Percentiles rank a stretch among this genome's conserved stretches.
Conservation (phyloP, 352 stramenopile species). For the Phytophthora quininea region DNA sequence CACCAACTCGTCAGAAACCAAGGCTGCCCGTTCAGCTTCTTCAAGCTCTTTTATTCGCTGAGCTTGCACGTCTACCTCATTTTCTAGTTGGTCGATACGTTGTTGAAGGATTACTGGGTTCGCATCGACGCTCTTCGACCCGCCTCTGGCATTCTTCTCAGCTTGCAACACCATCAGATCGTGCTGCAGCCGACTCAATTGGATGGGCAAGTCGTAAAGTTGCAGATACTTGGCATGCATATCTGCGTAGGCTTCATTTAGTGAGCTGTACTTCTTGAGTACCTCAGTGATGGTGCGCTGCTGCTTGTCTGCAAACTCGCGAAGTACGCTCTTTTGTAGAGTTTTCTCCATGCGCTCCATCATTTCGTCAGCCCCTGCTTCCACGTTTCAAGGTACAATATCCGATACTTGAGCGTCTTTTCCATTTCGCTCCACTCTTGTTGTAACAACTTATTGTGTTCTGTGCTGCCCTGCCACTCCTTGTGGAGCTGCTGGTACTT, state of each 20-base stretch:
- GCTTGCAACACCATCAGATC: conserved; percentile 56
- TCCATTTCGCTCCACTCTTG: conserved; percentile 90
- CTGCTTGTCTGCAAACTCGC: conserved; percentile 53
- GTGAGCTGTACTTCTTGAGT: conserved; percentile 42
- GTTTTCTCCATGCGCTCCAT: conserved; percentile 69
- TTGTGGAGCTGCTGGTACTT: conserved; percentile 59
- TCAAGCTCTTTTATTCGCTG: conserved; percentile 57
- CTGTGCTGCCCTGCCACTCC: conserved; percentile 42
- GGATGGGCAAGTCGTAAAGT: conserved; percentile 48
- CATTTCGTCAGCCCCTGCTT: conserved; percentile 73
- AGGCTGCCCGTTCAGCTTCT: conserved; percentile 22
- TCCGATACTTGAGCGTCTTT: conserved; percentile 82
- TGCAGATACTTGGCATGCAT: conserved; percentile 59
- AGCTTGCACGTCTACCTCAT: conserved; percentile 44
- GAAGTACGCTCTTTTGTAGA: conserved; percentile 64
- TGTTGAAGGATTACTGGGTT: conserved; percentile 24
- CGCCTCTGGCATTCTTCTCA: conserved; percentile 26
- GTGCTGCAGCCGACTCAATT: conserved; percentile 55
- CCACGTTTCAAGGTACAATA: conserved; percentile 93
- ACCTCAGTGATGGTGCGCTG: conserved; percentile 37
- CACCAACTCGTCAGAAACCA: conserved; percentile 17
- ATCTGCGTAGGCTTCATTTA: conserved; percentile 51
- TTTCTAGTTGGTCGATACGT: conserved; percentile 60
- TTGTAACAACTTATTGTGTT: conserved; percentile 50
- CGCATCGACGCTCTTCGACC: background rate